phyloP scores from a whole-genome alignment of 1,284 basidiomycete species.

The Somion occarium region DNA sequence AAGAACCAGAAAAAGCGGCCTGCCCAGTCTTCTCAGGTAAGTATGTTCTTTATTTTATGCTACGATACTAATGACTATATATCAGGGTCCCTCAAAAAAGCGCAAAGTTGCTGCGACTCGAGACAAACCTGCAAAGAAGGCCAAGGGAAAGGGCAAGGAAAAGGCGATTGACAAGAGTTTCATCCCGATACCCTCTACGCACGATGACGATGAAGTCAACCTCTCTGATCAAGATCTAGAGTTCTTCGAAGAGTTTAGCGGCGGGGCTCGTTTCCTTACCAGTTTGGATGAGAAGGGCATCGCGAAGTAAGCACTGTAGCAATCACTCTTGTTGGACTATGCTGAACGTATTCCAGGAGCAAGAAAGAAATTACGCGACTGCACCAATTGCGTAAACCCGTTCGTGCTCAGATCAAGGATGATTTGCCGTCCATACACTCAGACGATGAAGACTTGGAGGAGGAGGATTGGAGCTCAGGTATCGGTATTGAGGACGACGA shows the following conservation, averaged over 20 bases:
- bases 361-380: constrained; percentile 70
- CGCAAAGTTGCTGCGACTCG: constrained; percentile 27
- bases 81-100: constrained; percentile 32
- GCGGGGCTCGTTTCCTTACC: constrained; percentile 53
- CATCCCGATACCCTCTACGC: constrained; percentile 55
- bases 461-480: constrained; percentile 52
- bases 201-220: constrained; percentile 38
- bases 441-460: constrained; percentile 43
- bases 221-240: constrained; percentile 63
- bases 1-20: constrained; percentile 15
- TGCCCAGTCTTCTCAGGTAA: constrained; percentile 18
- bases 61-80: background rate
- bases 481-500: constrained; percentile 28
- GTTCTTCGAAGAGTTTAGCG: constrained; percentile 55
- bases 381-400: constrained; percentile 58
- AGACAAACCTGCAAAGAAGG: constrained; percentile 12
- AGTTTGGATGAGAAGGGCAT: constrained; percentile 67
- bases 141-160: constrained; percentile 49
- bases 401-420: constrained; percentile 40
- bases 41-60: constrained; percentile 1
- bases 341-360: constrained; percentile 46
- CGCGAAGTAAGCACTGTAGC: constrained; percentile 45
- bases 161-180: constrained; percentile 49
- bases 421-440: constrained; percentile 65
- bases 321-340: constrained; percentile 6